phyloP scores from a whole-genome alignment of 495 filamentous ascomycete genomes.

The Hypoxylon fuscum region DNA sequence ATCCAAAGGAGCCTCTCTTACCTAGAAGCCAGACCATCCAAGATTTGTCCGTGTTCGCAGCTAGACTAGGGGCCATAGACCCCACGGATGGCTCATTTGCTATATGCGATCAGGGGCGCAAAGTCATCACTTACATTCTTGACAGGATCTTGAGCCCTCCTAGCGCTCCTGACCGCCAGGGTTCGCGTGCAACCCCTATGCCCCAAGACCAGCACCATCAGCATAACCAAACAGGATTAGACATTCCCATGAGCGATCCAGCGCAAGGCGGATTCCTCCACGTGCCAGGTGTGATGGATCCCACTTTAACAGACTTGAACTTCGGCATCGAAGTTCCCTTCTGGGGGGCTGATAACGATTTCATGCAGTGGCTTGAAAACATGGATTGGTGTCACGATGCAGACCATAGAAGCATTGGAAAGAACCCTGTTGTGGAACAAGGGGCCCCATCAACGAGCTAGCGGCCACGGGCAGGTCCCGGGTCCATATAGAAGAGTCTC shows the following conservation, averaged over 20 bases:
- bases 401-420: no score
- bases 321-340: slow-evolving; percentile 42
- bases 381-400: no score
- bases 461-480: no score
- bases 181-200: slow-evolving; percentile 7
- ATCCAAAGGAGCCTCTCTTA: slow-evolving; percentile 49
- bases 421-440: no score
- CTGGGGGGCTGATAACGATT: slow-evolving; percentile 44
- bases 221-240: slow-evolving; percentile 8
- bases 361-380: slow-evolving; percentile 47
- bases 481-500: no score
- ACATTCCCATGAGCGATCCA: slow-evolving; percentile 14
- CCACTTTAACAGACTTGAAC: slow-evolving; percentile 35
- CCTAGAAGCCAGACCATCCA: slow-evolving; percentile 47
- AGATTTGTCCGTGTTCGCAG: slow-evolving; percentile 45
- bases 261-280: slow-evolving; percentile 16
- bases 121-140: slow-evolving; percentile 45
- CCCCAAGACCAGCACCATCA: slow-evolving; percentile 17
- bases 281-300: slow-evolving; percentile 28
- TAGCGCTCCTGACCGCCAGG: slow-evolving; percentile 6
- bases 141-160: slow-evolving; percentile 48
- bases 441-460: no score
- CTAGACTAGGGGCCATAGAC: slow-evolving; percentile 40
- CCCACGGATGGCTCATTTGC: slow-evolving; percentile 41
- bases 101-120: slow-evolving; percentile 45